These are phyloP conservation scores for Neohortaea acidophila DNA, from an alignment of 495 filamentous ascomycete genomes.

Conservation along the genomic window DNA sequence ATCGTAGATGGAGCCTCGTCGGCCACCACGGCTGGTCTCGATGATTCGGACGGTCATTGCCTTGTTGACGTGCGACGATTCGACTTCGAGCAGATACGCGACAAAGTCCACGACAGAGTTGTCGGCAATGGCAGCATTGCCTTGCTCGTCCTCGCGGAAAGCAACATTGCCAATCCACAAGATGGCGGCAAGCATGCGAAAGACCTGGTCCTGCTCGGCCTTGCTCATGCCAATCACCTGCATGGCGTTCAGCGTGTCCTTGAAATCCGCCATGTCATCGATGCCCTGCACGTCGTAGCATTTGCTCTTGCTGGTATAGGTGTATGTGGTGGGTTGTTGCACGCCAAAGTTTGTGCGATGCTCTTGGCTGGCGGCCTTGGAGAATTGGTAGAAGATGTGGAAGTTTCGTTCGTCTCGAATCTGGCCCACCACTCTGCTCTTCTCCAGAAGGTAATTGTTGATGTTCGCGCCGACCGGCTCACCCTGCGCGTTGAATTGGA, in stretches of 20 bases:
- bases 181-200: conserved; percentile 86
- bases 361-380: conserved; percentile 76
- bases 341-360: conserved; percentile 78
- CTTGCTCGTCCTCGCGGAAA: conserved; percentile 72
- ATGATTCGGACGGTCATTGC: conserved; percentile 80
- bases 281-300: conserved; percentile 88
- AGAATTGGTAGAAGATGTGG: conserved; percentile 99
- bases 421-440: conserved; percentile 88
- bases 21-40: conserved; percentile 75
- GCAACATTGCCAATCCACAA: conserved; percentile 90
- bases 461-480: conserved; percentile 95
- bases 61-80: conserved; percentile 63
- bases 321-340: conserved; percentile 80
- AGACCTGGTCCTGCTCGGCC: conserved; percentile 86
- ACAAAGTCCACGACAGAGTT: conserved; percentile 86
- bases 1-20: conserved; percentile 70
- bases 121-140: conserved; percentile 74
- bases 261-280: conserved; percentile 80
- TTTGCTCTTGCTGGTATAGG: conserved; percentile 89
- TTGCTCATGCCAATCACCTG: conserved; percentile 78
- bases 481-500: conserved; percentile 88
- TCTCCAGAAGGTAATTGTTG: conserved; percentile 94
- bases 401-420: conserved; percentile 94
- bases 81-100: conserved; percentile 84
- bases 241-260: conserved; percentile 90